Percentiles rank a stretch among this genome's conserved stretches.
These are phyloP conservation scores for Dactylonectria estremocensis DNA, from an alignment of 2,329 filamentous ascomycete species.

Conservation along the genomic window DNA sequence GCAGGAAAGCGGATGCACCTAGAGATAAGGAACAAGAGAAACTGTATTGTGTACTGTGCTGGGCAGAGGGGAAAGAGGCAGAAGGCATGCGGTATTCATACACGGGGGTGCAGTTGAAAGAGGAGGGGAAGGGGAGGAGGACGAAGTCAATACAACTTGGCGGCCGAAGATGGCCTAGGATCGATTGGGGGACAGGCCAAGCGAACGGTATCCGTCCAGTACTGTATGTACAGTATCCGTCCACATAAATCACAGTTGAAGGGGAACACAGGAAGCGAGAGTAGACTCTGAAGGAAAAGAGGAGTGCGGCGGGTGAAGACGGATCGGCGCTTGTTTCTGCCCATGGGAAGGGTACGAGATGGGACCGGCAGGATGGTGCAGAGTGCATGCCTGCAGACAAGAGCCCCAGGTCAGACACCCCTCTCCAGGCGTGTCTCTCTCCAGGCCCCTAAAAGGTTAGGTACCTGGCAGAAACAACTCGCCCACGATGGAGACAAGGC, in stretches of 20 bases:
- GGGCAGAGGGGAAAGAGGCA: too few species aligned
- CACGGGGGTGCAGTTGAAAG: slow-evolving; percentile 21
- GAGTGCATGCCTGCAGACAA: not conserved
- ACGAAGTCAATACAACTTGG: slow-evolving; percentile 24
- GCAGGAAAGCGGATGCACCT: slow-evolving; percentile 15
- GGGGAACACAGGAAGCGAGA: not conserved
- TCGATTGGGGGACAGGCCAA: slow-evolving; percentile 5
- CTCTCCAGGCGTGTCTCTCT: not conserved
- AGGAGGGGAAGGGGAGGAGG: slow-evolving; percentile 13
- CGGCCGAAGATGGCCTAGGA: slow-evolving; percentile 26
- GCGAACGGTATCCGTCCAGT: slow-evolving; percentile 5
- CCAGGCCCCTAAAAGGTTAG: not conserved
- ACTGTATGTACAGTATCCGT: slow-evolving; percentile 9
- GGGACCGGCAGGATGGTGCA: slow-evolving; percentile 8
- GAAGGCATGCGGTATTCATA: slow-evolving; percentile 4
- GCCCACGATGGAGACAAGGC: not conserved
- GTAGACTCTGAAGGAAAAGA: not conserved
- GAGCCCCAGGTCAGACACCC: not conserved
- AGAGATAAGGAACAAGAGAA: slow-evolving; percentile 13
- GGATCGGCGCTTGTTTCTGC: slow-evolving; percentile 33
- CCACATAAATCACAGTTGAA: not conserved
- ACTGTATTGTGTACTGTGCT: too few species aligned
- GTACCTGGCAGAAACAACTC: slow-evolving; percentile 14
- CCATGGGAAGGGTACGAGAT: not conserved
- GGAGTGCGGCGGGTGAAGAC: slow-evolving; percentile 30